These are phyloP conservation scores for Phytophthora cryptogea DNA, from an alignment of 352 stramenopile genomes.

Conservation along the genomic window DNA sequence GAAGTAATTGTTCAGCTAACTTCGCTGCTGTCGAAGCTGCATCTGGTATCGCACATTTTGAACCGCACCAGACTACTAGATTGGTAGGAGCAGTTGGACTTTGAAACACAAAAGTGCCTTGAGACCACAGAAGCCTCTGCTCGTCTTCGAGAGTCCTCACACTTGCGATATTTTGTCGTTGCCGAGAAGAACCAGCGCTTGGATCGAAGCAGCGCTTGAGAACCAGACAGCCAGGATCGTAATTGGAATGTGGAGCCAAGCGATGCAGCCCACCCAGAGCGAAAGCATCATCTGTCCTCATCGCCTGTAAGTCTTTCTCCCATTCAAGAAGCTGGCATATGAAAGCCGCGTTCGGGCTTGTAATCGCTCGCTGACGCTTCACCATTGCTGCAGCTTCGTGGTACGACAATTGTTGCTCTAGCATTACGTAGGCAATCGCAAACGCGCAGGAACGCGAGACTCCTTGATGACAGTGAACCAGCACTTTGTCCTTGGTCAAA, in stretches of 20 bases:
- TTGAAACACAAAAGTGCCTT: slow-evolving; percentile 56
- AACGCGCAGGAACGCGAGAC: slow-evolving; percentile 73
- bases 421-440: slow-evolving; percentile 70
- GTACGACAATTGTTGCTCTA: slow-evolving; percentile 32
- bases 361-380: slow-evolving; percentile 52
- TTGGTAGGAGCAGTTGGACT: slow-evolving; percentile 9
- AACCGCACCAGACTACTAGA: slow-evolving; percentile 49
- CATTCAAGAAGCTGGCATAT: slow-evolving; percentile 73
- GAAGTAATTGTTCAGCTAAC: slow-evolving; percentile 30
- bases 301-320: slow-evolving; percentile 44
- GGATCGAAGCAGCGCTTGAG: slow-evolving; percentile 54
- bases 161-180: slow-evolving; percentile 15
- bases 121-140: slow-evolving; percentile 34
- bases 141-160: slow-evolving; percentile 18
- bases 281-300: slow-evolving; percentile 6
- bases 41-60: slow-evolving; percentile 33
- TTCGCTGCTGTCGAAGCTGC: slow-evolving; percentile 21
- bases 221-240: slow-evolving; percentile 50
- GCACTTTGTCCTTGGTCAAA: slow-evolving; percentile 24
- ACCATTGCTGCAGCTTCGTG: slow-evolving; percentile 45
- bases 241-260: slow-evolving; percentile 46
- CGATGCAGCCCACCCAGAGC: slow-evolving; percentile 41
- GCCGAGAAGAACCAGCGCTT: slow-evolving; percentile 5
- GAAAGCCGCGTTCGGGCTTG: slow-evolving; percentile 67
- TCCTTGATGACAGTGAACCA: slow-evolving; percentile 77